Percentiles rank a stretch among this genome's conserved stretches.
These are phyloP conservation scores for Umbelopsis ramanniana DNA, from an alignment of 192 early-diverging fungal genomes.

Conservation along the genomic window DNA sequence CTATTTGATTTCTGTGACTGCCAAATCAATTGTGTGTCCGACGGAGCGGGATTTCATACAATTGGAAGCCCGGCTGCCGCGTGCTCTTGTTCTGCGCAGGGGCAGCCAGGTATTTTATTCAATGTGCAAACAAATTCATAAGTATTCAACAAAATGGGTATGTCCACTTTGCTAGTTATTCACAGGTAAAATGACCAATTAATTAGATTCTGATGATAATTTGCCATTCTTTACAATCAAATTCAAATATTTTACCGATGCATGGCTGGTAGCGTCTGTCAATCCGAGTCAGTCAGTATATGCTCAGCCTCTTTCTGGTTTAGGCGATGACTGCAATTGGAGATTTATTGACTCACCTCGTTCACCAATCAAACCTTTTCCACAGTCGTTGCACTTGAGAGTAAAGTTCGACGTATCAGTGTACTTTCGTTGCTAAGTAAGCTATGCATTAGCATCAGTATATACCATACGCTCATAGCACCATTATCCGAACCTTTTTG, in stretches of 20 bases:
- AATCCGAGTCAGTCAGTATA: not conserved
- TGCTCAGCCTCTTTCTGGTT: not conserved
- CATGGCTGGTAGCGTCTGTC: slow-evolving; percentile 43
- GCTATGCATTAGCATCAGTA: not conserved
- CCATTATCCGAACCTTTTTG: slow-evolving; percentile 41
- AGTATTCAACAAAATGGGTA: slow-evolving; percentile 37
- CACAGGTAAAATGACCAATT: not conserved
- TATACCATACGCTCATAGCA: not conserved
- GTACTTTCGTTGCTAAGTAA: slow-evolving; percentile 64
- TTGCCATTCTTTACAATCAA: not conserved
- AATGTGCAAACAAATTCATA: not conserved
- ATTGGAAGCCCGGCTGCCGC: not conserved
- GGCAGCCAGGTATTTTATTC: too few relatives aligned
- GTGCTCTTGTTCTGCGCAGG: not conserved
- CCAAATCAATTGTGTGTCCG: not conserved
- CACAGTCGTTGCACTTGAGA: slow-evolving; percentile 66
- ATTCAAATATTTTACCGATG: slow-evolving; percentile 16
- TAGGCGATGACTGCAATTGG: not conserved
- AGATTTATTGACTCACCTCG: slow-evolving; percentile 33
- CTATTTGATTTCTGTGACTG: not conserved
- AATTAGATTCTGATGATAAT: too few relatives aligned
- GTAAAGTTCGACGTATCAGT: slow-evolving; percentile 77
- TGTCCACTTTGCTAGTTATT: slow-evolving; percentile 35
- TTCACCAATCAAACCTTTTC: slow-evolving; percentile 53
- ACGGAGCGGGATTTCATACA: not conserved